phyloP scores from a whole-genome alignment of 2,329 filamentous ascomycete species.

The Colletotrichum cuscutae region DNA sequence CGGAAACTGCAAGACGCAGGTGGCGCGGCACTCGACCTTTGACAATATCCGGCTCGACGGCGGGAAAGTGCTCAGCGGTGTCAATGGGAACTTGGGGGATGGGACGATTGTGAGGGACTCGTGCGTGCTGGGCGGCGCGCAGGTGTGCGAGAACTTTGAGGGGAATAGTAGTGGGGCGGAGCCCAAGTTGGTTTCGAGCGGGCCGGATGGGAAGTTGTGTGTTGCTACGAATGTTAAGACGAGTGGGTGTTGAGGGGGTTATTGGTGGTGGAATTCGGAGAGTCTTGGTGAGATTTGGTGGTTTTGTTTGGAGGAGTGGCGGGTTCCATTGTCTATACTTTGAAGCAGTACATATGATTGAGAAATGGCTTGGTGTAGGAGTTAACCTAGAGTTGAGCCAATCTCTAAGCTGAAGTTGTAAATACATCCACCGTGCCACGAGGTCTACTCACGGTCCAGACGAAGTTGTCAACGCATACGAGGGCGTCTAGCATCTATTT shows the following conservation, averaged over 20 bases:
- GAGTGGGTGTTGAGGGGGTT: conserved; percentile 14
- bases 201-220: conserved; percentile 33
- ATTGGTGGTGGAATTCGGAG: not conserved
- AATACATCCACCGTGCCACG: not conserved
- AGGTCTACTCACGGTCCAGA: not conserved
- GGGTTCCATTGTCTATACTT: not conserved
- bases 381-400: not conserved
- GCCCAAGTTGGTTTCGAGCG: conserved; percentile 24
- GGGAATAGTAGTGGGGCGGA: conserved; percentile 25
- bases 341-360: not conserved
- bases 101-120: conserved; percentile 29
- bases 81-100: conserved; percentile 51
- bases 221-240: conserved; percentile 24
- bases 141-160: conserved; percentile 30
- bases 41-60: conserved; percentile 53
- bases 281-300: not conserved
- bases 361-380: not conserved
- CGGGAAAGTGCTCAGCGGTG: conserved; percentile 51
- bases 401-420: not conserved
- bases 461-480: too few relatives aligned
- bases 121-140: conserved; percentile 33
- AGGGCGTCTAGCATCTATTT: too few relatives aligned
- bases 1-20: conserved; percentile 56
- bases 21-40: conserved; percentile 53
- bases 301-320: too few relatives aligned